Base-by-base conservation (phyloP, 257 asterid genomes). In the Henckelia pumila region DNA sequence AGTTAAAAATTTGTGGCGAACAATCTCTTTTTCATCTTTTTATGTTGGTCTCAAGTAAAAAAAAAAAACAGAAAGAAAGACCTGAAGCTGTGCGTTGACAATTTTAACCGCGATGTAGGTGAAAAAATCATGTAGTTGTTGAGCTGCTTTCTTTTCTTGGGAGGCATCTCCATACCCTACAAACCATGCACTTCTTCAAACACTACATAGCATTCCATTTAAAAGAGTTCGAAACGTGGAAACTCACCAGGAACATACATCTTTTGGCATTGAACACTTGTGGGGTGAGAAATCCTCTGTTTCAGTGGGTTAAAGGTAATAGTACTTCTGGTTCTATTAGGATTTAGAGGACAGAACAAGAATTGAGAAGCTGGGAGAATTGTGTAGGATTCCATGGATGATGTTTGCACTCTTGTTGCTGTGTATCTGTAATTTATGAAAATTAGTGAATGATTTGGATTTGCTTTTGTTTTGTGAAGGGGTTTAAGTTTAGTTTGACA, bases 161-260 rank as follows among this genome's bases (percentile, higher is more conserved):
- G 98, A 91, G 26, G 89, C 89, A 79, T 85, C 96, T 67, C 94
- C 98, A 60, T 86, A 88, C 30, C 96, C 96, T 91, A 78, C 67
- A 78, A 37, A 37, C 2, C 47, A 37, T 3, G 17, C 47, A 37
- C 14, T 37, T 37, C 47, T 37, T 10, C 47, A 37, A 37, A 37
- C 47, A 37, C 47, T 5, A 25, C 9, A 21, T 3, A 6, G 16
- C n/a, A 33, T 4, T 16, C 17, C 28, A 17, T 16, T 3, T 29
- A 6, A 22, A 21, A 9, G 6, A 33, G 40, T 8, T 33, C 40
- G 3, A 37, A 37, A 37, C 40, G 2, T 1, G 2, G 16, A 6
- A 2, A 83, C 84, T 35, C 47, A 88, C 98, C 96, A 37, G 96
- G 95, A 32, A 91, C 98, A 67, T 79, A 91, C 98, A 91, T 91